Evolutionary conservation across 192 early-diverging fungal genomes (phyloP).

Genomic region (Backusella circina): DNA sequence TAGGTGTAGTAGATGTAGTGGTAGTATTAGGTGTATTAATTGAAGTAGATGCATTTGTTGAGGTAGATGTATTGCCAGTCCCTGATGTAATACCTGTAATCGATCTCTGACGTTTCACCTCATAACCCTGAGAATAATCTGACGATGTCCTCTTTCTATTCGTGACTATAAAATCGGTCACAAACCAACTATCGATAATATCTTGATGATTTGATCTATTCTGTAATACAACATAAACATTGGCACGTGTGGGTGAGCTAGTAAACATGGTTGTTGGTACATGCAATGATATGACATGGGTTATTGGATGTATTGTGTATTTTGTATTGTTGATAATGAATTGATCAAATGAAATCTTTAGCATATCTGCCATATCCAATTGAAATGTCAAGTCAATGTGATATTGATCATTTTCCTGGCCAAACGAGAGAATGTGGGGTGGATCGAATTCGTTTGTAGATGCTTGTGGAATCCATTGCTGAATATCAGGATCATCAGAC

Average conservation of each 20-base stretch:
- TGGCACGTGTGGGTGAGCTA: constrained; percentile 24
- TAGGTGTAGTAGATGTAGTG: background rate
- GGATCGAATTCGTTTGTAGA: constrained; percentile 14
- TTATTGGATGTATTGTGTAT: constrained; percentile 11
- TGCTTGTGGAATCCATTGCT: constrained; percentile 11
- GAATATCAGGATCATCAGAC: background rate
- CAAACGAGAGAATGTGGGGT: constrained; percentile 14
- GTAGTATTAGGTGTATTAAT: background rate
- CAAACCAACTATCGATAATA: constrained; percentile 40
- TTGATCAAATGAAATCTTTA: constrained; percentile 40
- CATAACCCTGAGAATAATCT: background rate
- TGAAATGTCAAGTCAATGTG: constrained; percentile 7
- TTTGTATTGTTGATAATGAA: constrained; percentile 40
- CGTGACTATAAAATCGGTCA: constrained; percentile 37
- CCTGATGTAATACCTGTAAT: background rate
- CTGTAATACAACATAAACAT: constrained; percentile 33
- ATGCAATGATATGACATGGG: constrained; percentile 35
- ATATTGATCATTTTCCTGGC: constrained; percentile 7
- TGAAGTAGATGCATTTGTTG: background rate
- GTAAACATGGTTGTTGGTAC: constrained; percentile 36
- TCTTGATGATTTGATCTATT: constrained; percentile 24
- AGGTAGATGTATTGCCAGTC: background rate
- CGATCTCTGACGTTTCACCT: background rate
- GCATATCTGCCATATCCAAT: constrained; percentile 9
- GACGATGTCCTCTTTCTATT: background rate